Percentiles rank a stretch among this genome's conserved stretches.
phyloP scores from a whole-genome alignment of 1,139 yeast species.

The Protomyces inouyei region DNA sequence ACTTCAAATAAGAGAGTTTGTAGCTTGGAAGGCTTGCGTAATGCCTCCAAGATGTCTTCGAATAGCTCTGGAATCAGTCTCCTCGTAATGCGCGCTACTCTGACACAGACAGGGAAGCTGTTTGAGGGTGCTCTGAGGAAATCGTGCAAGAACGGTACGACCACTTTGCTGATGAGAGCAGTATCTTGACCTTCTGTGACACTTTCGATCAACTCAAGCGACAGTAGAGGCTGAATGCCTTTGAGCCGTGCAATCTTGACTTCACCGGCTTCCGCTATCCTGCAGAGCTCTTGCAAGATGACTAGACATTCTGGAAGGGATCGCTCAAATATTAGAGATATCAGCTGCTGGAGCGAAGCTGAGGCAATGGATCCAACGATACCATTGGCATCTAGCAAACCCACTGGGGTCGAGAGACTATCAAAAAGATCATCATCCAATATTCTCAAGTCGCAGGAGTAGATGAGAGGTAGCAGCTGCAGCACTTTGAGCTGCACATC shows the following conservation, averaged over 20 bases:
- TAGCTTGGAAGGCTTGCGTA: background rate
- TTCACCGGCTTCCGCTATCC: background rate
- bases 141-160: background rate
- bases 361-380: slow-evolving; percentile 15
- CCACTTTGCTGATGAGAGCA: background rate
- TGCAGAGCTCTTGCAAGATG: slow-evolving; percentile 17
- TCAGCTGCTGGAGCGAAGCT: slow-evolving; percentile 15
- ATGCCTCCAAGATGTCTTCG: background rate
- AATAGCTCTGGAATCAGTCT: background rate
- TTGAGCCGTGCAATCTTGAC: slow-evolving; percentile 5
- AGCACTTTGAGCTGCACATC: slow-evolving; percentile 19
- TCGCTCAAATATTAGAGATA: slow-evolving; percentile 7
- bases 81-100: background rate
- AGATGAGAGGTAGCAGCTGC: slow-evolving; percentile 13
- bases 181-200: background rate
- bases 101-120: background rate
- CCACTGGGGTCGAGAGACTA: slow-evolving; percentile 1
- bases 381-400: slow-evolving; percentile 6
- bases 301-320: slow-evolving; percentile 9
- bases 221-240: background rate
- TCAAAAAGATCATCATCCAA: background rate
- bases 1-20: slow-evolving; percentile 1
- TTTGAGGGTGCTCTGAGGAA: background rate
- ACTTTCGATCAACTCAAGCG: slow-evolving; percentile 11
- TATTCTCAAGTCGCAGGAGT: background rate